Conservation (phyloP, 345 rosid genomes). For the Arabidopsis thaliana region DNA sequence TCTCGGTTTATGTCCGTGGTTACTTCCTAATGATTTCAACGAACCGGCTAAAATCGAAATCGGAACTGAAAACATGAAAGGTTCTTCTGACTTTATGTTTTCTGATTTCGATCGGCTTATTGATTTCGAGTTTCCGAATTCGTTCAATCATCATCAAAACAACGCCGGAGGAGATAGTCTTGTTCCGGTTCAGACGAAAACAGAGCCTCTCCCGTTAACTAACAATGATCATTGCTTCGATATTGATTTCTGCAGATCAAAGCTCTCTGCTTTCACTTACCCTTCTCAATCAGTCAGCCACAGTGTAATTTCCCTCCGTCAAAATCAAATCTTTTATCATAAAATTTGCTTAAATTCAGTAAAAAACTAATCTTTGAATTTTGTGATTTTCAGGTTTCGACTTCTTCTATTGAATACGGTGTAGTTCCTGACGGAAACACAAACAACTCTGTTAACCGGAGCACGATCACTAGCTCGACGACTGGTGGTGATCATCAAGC, state of each 20-base stretch:
- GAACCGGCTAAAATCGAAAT: constrained; percentile 45
- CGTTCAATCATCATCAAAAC: constrained; percentile 36
- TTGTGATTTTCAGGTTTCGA: constrained; percentile 62
- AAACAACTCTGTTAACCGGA: constrained; percentile 49
- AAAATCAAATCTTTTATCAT: neutral
- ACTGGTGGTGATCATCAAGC: constrained; percentile 44
- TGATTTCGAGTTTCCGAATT: constrained; percentile 60
- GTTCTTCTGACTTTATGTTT: constrained; percentile 49
- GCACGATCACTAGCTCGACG: constrained; percentile 36
- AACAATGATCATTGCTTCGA: constrained; percentile 58
- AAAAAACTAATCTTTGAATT: neutral
- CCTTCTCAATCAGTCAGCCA: constrained; percentile 53
- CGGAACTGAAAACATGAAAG: constrained; percentile 40
- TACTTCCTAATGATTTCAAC: constrained; percentile 42
- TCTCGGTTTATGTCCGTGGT: constrained; percentile 49
- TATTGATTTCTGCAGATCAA: constrained; percentile 60
- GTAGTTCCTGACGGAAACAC: constrained; percentile 82
- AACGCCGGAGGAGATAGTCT: constrained; percentile 67
- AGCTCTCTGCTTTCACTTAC: constrained; percentile 58
- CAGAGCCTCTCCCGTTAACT: constrained; percentile 46
- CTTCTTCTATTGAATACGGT: constrained; percentile 81
- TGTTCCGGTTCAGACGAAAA: constrained; percentile 73
- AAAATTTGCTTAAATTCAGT: neutral
- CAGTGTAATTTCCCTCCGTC: constrained; percentile 51
- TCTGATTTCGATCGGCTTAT: constrained; percentile 63